Base-by-base conservation (phyloP, 345 rosid genomes). In the Boechera stricta region DNA sequence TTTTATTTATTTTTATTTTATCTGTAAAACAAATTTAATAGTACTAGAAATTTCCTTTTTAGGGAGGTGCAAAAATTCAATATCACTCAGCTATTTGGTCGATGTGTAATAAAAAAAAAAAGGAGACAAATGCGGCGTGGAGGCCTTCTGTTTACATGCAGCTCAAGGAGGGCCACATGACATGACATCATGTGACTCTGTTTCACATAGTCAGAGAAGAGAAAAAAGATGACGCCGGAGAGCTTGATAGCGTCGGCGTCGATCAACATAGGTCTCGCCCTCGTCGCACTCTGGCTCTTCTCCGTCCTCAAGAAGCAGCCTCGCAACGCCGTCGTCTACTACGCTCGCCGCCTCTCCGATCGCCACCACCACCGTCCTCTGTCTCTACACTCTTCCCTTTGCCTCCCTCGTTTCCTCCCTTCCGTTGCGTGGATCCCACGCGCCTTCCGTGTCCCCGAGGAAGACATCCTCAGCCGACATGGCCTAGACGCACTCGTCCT, bases 341-440 rank as follows among this genome's bases (percentile, higher is more conserved):
- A 86, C 85, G 90, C 97, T 55, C 97, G 92, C 70, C 93, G 82
- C 51, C 86, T 91, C 81, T 83, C 93, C 1, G 78, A 76, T 52
- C 73, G 66, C 16, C 75, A 49, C 29, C 79, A 39, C 39, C 80
- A 13, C 39, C 78, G 59, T 5, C 78, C 38, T 48, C 31, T 86
- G 24, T 76, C 80, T 45, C 74, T 84, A 18, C 79, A 77, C 48
- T 79, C 77, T 12, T 69, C 86, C 28, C 42, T 79, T 66, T 35
- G 86, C 18, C 75, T 87, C 53, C 78, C 77, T 69, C 90, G 95
- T 52, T 88, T 89, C 77, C 84, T 90, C 8, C 98, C 98, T 52
- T 92, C 98, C 2, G 52, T 92, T n/a, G 85, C 92, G 0, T 94
- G 98, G 98, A 87, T 94, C 69, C 88, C 86, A 56, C 86, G 83